Evolutionary conservation across 2,329 filamentous ascomycete species (phyloP).

Genomic region (Sporothrix curviconia): DNA sequence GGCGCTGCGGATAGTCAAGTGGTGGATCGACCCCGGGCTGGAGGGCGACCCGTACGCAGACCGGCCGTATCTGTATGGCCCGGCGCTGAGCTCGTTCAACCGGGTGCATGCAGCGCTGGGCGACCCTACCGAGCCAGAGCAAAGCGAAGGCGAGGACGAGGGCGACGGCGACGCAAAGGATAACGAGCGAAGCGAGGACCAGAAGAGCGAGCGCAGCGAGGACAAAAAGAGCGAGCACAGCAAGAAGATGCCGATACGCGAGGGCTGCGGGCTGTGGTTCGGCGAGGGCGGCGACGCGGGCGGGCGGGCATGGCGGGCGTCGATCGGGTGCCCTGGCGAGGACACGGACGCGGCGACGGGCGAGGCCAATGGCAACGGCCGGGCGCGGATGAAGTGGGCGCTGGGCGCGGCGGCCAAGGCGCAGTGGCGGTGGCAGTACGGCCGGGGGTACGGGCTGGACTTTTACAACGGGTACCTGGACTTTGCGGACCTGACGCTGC

Average conservation of each 20-base stretch:
- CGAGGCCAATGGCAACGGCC: constrained; percentile 36
- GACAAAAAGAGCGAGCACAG: not conserved
- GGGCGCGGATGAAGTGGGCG: constrained; percentile 55
- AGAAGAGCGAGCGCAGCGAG: not conserved
- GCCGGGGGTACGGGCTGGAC: constrained; percentile 46
- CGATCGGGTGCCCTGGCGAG: constrained; percentile 44
- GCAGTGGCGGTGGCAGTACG: constrained; percentile 50
- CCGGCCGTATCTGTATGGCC: constrained; percentile 77
- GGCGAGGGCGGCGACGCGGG: constrained; percentile 60
- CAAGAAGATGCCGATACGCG: constrained; percentile 31
- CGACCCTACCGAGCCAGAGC: constrained; percentile 34
- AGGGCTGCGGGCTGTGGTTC: constrained; percentile 43
- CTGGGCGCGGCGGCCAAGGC: constrained; percentile 41
- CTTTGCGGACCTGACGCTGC: constrained; percentile 66
- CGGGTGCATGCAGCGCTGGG: constrained; percentile 58
- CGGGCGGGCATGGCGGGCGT: constrained; percentile 40
- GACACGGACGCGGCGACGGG: constrained; percentile 31
- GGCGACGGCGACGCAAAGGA: constrained; percentile 16
- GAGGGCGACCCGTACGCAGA: constrained; percentile 89
- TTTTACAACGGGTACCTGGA: constrained; percentile 94
- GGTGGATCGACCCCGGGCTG: constrained; percentile 84
- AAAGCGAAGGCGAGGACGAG: not conserved
- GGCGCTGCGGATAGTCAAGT: constrained; percentile 78
- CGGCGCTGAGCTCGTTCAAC: constrained; percentile 75
- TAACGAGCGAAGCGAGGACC: constrained; percentile 24